Percentiles rank a stretch among this genome's conserved stretches.
Conservation (phyloP, 2,329 filamentous ascomycete species). For the Aspergillus novoparasiticus region DNA sequence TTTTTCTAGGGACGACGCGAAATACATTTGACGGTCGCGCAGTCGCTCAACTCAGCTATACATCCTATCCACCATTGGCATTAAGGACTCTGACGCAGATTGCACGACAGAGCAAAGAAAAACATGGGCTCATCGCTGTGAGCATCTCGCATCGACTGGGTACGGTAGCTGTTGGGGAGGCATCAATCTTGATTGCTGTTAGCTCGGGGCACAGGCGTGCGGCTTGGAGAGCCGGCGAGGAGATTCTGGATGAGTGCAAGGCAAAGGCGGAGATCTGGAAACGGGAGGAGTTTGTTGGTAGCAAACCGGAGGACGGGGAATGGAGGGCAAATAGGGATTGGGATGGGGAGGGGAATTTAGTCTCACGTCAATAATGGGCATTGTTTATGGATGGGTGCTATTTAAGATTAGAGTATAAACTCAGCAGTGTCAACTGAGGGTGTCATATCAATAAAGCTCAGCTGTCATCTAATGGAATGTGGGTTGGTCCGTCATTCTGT, state of each 20-base stretch:
- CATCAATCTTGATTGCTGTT: constrained; percentile 88
- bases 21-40: constrained; percentile 45
- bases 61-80: constrained; percentile 45
- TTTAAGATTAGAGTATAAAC: too few relatives aligned
- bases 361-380: not conserved
- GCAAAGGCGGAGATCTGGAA: constrained; percentile 93
- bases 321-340: constrained; percentile 90
- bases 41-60: constrained; percentile 49
- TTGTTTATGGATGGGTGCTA: not conserved
- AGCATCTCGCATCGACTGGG: constrained; percentile 84
- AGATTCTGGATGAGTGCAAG: constrained; percentile 86
- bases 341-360: constrained; percentile 47
- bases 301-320: constrained; percentile 56
- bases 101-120: constrained; percentile 50
- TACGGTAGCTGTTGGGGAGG: constrained; percentile 81
- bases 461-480: too few relatives aligned
- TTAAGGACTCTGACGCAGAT: constrained; percentile 44
- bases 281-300: constrained; percentile 78
- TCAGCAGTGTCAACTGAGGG: too few relatives aligned
- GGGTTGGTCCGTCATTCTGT: too few relatives aligned
- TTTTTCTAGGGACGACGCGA: constrained; percentile 52
- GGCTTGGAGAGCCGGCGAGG: constrained; percentile 86
- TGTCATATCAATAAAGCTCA: too few relatives aligned
- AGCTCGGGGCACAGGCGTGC: constrained; percentile 79
- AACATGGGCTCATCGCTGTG: constrained; percentile 69